Percentiles rank a stretch among this genome's conserved stretches.
These are phyloP conservation scores for Botrytis deweyae DNA, from an alignment of 2,329 filamentous ascomycete species.

Conservation along the genomic window DNA sequence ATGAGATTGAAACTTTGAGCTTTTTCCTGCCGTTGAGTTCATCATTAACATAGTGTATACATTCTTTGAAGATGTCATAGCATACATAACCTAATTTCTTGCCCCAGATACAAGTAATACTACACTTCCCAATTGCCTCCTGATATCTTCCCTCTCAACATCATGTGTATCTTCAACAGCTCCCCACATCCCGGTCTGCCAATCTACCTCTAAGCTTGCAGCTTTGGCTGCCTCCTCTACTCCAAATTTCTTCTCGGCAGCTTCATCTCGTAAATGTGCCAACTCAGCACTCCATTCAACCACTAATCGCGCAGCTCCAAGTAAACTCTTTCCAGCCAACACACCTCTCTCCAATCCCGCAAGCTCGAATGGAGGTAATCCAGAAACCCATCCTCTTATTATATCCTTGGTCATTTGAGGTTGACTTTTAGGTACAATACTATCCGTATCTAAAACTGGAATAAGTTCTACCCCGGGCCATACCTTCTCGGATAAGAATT, in stretches of 20 bases:
- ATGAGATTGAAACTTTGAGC: neutral
- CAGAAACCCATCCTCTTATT: constrained; percentile 73
- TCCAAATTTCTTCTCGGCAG: constrained; percentile 56
- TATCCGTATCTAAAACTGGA: constrained; percentile 76
- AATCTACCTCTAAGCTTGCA: constrained; percentile 79
- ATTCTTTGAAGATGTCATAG: constrained; percentile 19
- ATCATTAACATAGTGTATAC: neutral
- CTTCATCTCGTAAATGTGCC: constrained; percentile 47
- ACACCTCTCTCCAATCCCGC: constrained; percentile 82
- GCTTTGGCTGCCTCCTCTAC: constrained; percentile 79
- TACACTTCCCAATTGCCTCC: constrained; percentile 83
- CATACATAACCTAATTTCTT: neutral
- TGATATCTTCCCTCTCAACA: constrained; percentile 87
- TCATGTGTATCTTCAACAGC: constrained; percentile 97
- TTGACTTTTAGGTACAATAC: constrained; percentile 75
- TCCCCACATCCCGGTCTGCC: constrained; percentile 90
- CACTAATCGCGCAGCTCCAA: constrained; percentile 73
- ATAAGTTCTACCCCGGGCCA: constrained; percentile 81
- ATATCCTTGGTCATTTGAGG: constrained; percentile 71
- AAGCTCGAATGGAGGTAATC: constrained; percentile 74
- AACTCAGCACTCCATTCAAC: constrained; percentile 84
- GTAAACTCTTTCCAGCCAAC: constrained; percentile 81
- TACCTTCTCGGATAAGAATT: constrained; percentile 67
- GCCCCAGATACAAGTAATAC: constrained; percentile 72
- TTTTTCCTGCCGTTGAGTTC: neutral